Conservation (phyloP, 306 rosid species). For the Cicer bijugum region DNA sequence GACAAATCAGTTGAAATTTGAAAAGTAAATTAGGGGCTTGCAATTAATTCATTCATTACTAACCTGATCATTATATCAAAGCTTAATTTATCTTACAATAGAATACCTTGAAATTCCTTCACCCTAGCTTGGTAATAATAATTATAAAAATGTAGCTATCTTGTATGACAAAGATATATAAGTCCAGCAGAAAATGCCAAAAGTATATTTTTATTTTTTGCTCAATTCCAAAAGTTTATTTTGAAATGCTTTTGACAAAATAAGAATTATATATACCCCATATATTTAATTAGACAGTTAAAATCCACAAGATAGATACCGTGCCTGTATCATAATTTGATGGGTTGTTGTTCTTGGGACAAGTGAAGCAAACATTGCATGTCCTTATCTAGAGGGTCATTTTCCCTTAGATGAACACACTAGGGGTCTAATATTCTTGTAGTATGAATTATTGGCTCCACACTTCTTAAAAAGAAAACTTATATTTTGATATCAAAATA, state of each 20-base stretch:
- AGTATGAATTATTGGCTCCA: conserved; percentile 50
- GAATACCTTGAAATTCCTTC: conserved; percentile 20
- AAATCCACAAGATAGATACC: conserved; percentile 36
- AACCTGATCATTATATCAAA: conserved; percentile 30
- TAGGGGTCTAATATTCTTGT: conserved; percentile 72
- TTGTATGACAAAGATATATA: conserved; percentile 25
- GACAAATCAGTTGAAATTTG: conserved; percentile 34
- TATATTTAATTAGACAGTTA: conserved; percentile 43
- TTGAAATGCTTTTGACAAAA: conserved; percentile 45
- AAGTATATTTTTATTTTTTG: conserved; percentile 31
- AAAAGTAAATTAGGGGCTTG: conserved; percentile 25
- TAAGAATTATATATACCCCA: conserved; percentile 38
- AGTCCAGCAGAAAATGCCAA: conserved; percentile 45
- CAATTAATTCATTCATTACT: conserved; percentile 15
- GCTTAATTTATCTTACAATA: conserved; percentile 6
- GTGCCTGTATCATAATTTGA: conserved; percentile 47
- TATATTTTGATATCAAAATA: too few relatives aligned
- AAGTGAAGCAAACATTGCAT: conserved; percentile 59
- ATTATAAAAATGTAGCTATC: conserved; percentile 42
- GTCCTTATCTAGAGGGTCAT: conserved; percentile 73
- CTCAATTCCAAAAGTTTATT: conserved; percentile 42
- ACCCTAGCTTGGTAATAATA: conserved; percentile 40
- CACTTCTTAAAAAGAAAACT: conserved; percentile 32
- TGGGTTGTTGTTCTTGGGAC: conserved; percentile 59
- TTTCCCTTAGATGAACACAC: conserved; percentile 59